A percentile compares a stretch with the other conserved stretches of the same genome.
Conservation (phyloP, 1,284 basidiomycete species). For the Apiotrichum brassicae region DNA sequence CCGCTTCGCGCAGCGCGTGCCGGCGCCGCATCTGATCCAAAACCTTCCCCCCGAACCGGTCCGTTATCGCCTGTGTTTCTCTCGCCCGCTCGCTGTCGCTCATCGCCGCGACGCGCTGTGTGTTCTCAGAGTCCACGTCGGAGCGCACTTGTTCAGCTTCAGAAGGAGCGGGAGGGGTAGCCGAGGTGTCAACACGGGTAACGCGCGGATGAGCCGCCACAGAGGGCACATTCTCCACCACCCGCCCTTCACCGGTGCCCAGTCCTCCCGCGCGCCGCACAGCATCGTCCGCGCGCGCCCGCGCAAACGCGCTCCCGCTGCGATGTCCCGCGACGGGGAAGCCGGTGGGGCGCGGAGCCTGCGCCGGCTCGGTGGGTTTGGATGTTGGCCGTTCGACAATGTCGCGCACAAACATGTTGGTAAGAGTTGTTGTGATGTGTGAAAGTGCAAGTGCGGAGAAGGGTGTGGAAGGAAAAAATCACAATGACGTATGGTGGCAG, state of each 20-base stretch:
- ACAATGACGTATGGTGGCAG: too few species aligned
- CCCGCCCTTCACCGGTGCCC: slow-evolving; percentile 8
- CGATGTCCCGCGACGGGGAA: slow-evolving; percentile 17
- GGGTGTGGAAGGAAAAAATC: too few species aligned
- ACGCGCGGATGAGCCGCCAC: background rate
- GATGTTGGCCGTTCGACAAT: slow-evolving; percentile 27
- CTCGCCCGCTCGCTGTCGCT: slow-evolving; percentile 55
- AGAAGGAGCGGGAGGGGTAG: too few species aligned
- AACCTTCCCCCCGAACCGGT: slow-evolving; percentile 60
- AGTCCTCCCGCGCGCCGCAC: slow-evolving; percentile 7
- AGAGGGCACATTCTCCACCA: slow-evolving; percentile 9
- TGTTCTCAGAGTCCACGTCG: slow-evolving; percentile 30
- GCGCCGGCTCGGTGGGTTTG: slow-evolving; percentile 7
- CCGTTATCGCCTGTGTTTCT: slow-evolving; percentile 58
- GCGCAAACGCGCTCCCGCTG: slow-evolving; percentile 9
- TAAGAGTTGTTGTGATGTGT: background rate
- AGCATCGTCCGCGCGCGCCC: slow-evolving; percentile 6
- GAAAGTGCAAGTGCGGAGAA: too few species aligned
- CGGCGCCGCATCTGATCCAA: slow-evolving; percentile 53
- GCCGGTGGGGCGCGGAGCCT: slow-evolving; percentile 8
- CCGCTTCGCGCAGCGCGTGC: slow-evolving; percentile 25
- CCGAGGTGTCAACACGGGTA: background rate
- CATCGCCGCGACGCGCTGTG: slow-evolving; percentile 55
- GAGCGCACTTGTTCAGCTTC: slow-evolving; percentile 10
- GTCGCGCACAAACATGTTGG: slow-evolving; percentile 28